phyloP scores from a whole-genome alignment of 108 stramenopile genomes.

The Aurantiochytrium sp. region DNA sequence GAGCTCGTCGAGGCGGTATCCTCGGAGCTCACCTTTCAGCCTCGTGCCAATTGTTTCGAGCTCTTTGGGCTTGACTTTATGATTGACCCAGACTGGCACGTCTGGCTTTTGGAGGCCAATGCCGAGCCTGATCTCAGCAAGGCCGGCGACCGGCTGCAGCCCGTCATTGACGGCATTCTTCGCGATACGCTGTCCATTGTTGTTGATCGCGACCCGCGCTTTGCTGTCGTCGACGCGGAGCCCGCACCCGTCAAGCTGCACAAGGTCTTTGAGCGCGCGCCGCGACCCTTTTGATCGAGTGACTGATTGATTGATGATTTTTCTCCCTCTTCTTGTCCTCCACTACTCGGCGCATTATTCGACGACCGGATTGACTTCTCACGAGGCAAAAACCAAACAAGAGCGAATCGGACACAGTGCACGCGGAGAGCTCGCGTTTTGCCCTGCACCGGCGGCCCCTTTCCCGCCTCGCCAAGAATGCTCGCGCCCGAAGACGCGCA shows the following conservation, averaged over 20 bases:
- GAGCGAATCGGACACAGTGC: no score
- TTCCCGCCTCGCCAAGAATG: background rate
- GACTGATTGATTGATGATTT: background rate
- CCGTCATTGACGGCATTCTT: background rate
- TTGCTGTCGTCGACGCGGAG: background rate
- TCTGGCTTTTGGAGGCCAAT: background rate
- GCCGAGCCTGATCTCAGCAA: constrained; percentile 10
- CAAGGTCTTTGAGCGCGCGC: background rate
- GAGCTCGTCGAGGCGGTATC: background rate
- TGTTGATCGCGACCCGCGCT: background rate
- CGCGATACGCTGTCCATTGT: background rate
- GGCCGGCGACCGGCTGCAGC: constrained; percentile 12
- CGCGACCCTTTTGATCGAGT: background rate
- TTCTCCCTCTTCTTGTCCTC: background rate
- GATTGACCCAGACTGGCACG: background rate
- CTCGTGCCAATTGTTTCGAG: background rate
- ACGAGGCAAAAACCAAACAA: no score
- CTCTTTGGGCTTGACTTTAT: constrained; percentile 13
- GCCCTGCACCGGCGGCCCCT: no score
- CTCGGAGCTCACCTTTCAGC: background rate
- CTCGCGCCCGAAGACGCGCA: background rate
- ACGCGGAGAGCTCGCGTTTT: no score
- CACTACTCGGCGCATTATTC: background rate
- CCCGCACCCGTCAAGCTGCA: background rate
- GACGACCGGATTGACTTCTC: background rate